A percentile compares a stretch with the other conserved stretches of the same genome.
Conservation (phyloP, 495 filamentous ascomycete genomes). For the Cercophora newfieldiana region DNA sequence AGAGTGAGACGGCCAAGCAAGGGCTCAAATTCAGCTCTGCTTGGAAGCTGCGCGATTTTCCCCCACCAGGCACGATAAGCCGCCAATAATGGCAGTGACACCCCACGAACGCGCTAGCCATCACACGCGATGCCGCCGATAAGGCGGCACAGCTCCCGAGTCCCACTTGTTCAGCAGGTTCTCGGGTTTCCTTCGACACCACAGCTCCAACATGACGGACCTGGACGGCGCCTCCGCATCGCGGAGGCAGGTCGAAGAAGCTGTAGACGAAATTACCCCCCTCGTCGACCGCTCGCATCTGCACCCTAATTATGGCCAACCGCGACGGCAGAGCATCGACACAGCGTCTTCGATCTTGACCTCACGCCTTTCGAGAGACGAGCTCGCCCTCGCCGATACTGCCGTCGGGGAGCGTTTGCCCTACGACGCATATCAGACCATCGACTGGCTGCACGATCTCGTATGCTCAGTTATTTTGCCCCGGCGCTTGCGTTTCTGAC, state of each 20-base stretch:
- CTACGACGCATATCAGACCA: constrained; percentile 43
- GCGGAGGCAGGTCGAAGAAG: not conserved
- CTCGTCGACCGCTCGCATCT: constrained; percentile 11
- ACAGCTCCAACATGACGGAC: not conserved
- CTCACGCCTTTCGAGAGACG: constrained; percentile 41
- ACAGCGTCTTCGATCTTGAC: constrained; percentile 19
- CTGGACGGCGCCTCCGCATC: not conserved
- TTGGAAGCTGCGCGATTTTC: not conserved
- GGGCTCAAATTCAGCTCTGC: not conserved
- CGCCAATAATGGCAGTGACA: not conserved
- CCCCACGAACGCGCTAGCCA: not conserved
- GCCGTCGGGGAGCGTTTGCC: constrained; percentile 55
- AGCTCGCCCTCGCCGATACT: constrained; percentile 42
- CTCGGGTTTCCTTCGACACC: not conserved
- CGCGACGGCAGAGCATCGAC: constrained; percentile 12
- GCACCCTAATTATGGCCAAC: constrained; percentile 7
- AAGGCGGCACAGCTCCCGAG: too few species aligned
- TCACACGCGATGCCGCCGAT: not conserved
- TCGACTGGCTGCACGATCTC: constrained; percentile 60
- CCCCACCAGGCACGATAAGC: not conserved
- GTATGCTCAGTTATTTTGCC: constrained; percentile 26
- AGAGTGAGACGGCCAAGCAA: too few species aligned
- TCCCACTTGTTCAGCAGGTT: not conserved
- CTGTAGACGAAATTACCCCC: constrained; percentile 15
- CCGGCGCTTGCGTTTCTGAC: not conserved